Conservation (phyloP, 257 asterid species). For the Fraxinus excelsior region DNA sequence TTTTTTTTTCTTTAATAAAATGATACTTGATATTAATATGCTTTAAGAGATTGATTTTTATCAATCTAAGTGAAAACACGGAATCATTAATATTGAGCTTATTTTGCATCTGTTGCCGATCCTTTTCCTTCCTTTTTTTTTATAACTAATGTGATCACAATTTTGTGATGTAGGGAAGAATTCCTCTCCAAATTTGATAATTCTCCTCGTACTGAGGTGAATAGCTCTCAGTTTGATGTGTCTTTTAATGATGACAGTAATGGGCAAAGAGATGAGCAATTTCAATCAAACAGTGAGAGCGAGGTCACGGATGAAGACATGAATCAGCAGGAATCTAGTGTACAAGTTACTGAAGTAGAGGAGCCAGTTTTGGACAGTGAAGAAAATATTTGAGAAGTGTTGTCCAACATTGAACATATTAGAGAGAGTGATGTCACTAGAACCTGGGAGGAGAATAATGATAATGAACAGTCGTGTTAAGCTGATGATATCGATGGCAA, state of each 20-base stretch:
- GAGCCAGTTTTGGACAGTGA: background rate
- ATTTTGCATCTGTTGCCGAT: conserved; percentile 4
- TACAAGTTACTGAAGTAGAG: conserved; percentile 27
- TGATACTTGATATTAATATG: too few species aligned
- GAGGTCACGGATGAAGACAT: conserved; percentile 29
- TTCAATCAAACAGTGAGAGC: conserved; percentile 31
- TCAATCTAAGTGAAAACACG: conserved; percentile 8
- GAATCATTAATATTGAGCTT: conserved; percentile 1
- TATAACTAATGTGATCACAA: background rate
- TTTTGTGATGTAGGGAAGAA: conserved; percentile 65
- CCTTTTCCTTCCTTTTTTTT: background rate
- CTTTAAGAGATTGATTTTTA: too few species aligned
- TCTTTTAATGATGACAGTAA: conserved; percentile 31
- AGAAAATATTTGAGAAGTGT: background rate
- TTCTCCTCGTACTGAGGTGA: conserved; percentile 34
- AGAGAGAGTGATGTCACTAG: conserved; percentile 29
- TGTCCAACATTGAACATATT: background rate
- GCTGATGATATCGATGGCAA: conserved; percentile 23
- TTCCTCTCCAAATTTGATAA: conserved; percentile 65
- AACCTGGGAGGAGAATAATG: conserved; percentile 1
- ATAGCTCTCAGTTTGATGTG: conserved; percentile 34
- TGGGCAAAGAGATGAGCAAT: conserved; percentile 28
- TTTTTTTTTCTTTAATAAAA: too few species aligned
- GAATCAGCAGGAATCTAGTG: conserved; percentile 19
- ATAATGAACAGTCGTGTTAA: conserved; percentile 32